phyloP scores from a whole-genome alignment of 306 rosid genomes.

The Cajanus cajan region DNA sequence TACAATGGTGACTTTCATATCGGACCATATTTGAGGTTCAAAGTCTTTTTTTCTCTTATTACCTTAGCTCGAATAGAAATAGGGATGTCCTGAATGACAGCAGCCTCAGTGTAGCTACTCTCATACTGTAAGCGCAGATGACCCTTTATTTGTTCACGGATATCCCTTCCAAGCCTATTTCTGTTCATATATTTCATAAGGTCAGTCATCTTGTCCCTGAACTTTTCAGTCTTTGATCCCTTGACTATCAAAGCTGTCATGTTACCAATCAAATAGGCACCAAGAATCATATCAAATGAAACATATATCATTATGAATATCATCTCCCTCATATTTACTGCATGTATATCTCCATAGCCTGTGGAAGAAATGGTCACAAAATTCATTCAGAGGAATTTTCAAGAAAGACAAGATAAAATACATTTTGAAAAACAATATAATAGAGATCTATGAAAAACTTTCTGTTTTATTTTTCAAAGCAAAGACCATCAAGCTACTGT shows the following conservation, averaged over 20 bases:
- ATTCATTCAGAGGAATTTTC: constrained; percentile 11
- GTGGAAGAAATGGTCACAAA: constrained; percentile 33
- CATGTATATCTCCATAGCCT: constrained; percentile 99
- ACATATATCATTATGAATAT: constrained; percentile 87
- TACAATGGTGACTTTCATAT: neutral
- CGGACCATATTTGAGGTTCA: constrained; percentile 13
- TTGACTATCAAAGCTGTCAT: constrained; percentile 98
- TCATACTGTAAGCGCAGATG: constrained; percentile 89
- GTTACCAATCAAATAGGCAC: constrained; percentile 98
- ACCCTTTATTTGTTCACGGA: constrained; percentile 89
- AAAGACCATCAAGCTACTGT: neutral
- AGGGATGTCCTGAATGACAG: constrained; percentile 84
- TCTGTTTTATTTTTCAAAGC: constrained; percentile 9
- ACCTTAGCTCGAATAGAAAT: constrained; percentile 89
- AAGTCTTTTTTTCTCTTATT: constrained; percentile 21
- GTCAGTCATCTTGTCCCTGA: constrained; percentile 94
- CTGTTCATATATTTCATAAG: constrained; percentile 84
- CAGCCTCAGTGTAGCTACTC: constrained; percentile 86
- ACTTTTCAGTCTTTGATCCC: constrained; percentile 94
- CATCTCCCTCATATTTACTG: constrained; percentile 96
- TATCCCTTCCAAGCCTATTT: constrained; percentile 78
- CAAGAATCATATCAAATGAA: constrained; percentile 95
- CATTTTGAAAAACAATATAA: neutral
- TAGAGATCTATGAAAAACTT: neutral
- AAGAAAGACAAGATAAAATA: constrained; percentile 15